Conservation (phyloP, 768 basidiomycete genomes). For the Flagelloscypha sp. region DNA sequence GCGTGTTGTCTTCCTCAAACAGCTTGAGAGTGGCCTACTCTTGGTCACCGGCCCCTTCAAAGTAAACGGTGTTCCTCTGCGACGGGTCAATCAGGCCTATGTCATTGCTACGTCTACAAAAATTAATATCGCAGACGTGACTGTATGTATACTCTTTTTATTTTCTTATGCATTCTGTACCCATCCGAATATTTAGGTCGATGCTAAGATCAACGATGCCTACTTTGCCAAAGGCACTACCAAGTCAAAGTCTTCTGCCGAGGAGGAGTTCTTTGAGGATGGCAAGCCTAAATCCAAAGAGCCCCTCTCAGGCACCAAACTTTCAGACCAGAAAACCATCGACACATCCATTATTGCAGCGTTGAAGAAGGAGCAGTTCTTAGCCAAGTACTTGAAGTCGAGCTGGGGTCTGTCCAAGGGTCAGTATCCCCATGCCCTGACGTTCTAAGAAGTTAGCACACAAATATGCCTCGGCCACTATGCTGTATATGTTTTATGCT, state of each 20-base stretch:
- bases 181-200: constrained; percentile 41
- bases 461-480: too few species aligned
- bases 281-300: constrained; percentile 89
- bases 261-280: constrained; percentile 95
- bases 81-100: constrained; percentile 98
- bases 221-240: constrained; percentile 81
- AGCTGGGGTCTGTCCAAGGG: constrained; percentile 94
- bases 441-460: too few species aligned
- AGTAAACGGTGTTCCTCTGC: constrained; percentile 95
- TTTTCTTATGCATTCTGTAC: constrained; percentile 4
- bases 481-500: too few species aligned
- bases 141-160: constrained; percentile 41
- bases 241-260: constrained; percentile 71
- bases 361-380: constrained; percentile 84
- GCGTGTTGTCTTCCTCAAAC: constrained; percentile 97
- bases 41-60: constrained; percentile 97
- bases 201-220: constrained; percentile 86
- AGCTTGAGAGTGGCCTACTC: constrained; percentile 83
- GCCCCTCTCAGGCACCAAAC: constrained; percentile 77
- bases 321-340: constrained; percentile 83
- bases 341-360: constrained; percentile 74
- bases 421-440: constrained; percentile 91
- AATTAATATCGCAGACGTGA: constrained; percentile 68
- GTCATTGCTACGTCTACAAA: constrained; percentile 97
- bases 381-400: constrained; percentile 88